phyloP scores from a whole-genome alignment of 2,329 filamentous ascomycete genomes.

The Pleomassaria siparia region DNA sequence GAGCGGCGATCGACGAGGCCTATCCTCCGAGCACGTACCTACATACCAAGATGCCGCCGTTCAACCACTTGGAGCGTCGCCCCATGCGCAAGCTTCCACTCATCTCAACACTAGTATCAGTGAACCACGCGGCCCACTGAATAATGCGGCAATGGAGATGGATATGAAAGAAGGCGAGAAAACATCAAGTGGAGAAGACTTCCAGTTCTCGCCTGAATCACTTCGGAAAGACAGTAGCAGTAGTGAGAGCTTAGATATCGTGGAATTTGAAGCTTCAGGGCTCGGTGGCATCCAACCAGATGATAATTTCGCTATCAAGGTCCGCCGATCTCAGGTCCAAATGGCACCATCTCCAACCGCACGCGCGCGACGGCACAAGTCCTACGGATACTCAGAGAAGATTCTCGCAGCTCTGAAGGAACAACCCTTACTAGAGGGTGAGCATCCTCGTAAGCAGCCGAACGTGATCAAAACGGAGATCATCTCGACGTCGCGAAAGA shows the following conservation, averaged over 20 bases:
- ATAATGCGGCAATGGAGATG: constrained; percentile 21
- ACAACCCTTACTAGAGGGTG: constrained; percentile 8
- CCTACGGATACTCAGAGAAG: constrained; percentile 24
- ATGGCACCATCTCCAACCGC: constrained; percentile 3
- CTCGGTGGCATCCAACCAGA: constrained; percentile 63
- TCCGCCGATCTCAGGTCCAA: constrained; percentile 41
- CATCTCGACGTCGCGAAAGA: constrained; percentile 66
- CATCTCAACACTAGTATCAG: constrained; percentile 24
- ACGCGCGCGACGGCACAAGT: not conserved
- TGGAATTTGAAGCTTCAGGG: constrained; percentile 54
- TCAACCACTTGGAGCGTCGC: constrained; percentile 34
- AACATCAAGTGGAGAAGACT: constrained; percentile 30
- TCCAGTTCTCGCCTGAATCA: constrained; percentile 41
- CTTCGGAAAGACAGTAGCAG: constrained; percentile 28
- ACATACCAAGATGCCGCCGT: constrained; percentile 35
- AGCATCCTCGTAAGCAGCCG: constrained; percentile 5
- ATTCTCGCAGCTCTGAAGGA: constrained; percentile 40
- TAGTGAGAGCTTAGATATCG: constrained; percentile 24
- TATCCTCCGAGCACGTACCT: constrained; percentile 18
- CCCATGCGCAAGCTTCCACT: not conserved
- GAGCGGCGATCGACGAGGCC: constrained; percentile 59
- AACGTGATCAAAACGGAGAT: constrained; percentile 64
- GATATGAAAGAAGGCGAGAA: constrained; percentile 36
- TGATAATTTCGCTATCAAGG: constrained; percentile 56
- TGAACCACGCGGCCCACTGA: constrained; percentile 29